Base-by-base conservation (phyloP, 441 rosid species). In the Populus hybrid region DNA sequence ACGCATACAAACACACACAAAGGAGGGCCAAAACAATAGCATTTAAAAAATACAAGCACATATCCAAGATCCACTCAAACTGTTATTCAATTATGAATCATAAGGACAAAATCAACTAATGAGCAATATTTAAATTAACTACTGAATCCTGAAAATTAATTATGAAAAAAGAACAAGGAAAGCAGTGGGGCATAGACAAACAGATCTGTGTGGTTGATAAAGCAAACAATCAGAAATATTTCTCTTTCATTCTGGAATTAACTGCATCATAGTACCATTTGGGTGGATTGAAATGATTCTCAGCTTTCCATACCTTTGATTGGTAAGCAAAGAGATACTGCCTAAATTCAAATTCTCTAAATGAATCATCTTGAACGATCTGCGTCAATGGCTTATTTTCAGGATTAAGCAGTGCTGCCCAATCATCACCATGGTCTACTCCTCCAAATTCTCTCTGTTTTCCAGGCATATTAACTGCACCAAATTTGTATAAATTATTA, bases 251-350 rank as follows among this genome's bases (percentile, higher is more conserved):
- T 32, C 14, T 53, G 21, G 11, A 68, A 26, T 20, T 24, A 64
- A 32, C 64, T 42, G 21, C 61, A 53, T 53, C 61, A 53, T 53
- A 53, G 21, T 53, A 53, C 38, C 16, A 23, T 66, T 73, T 16
- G 38, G 68, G 70, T 26, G 42, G 73, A 73, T 72, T 77, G 50
- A 73, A 78, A 67, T 67, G 11, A 65, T 34, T 67, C 14, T 50
- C 77, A 79, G 82, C 80, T 76, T 53, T 84, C 76, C 85, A 68
- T 70, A 97, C 99, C 97, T 92, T 88, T 81, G 98, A 91, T 80
- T 97, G 99, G 82, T 93, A 93, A 76, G 98, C 93, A 84, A 97
- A 97, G 69, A 94, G 93, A 87, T 94, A 97, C 83, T 94, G 99
- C 79, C 97, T 91, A 81, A 94, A 97, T 69, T 97, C 99, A 75